phyloP scores from a whole-genome alignment of 441 rosid species.

The Raphanus hybrid region DNA sequence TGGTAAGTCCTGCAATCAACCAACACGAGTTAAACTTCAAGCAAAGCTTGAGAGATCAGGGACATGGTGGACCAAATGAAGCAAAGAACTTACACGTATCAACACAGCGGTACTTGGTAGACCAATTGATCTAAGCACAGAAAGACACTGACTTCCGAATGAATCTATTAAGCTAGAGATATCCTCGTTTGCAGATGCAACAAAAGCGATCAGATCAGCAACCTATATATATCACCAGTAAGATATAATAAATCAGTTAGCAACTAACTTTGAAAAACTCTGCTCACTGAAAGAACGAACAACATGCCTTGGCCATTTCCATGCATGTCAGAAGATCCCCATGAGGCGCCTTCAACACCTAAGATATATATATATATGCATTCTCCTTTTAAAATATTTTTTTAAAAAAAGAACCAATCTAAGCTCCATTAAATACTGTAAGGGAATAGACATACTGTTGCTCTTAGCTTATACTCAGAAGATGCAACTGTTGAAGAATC shows the following conservation, averaged over 20 bases:
- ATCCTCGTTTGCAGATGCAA: conserved; percentile 75
- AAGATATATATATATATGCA: neutral
- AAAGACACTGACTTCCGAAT: conserved; percentile 85
- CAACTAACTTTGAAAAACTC: conserved; percentile 9
- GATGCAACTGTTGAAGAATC: conserved; percentile 59
- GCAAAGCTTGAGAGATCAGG: conserved; percentile 11
- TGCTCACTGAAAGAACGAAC: conserved; percentile 4
- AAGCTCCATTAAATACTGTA: neutral
- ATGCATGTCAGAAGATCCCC: conserved; percentile 81
- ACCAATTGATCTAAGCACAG: conserved; percentile 86
- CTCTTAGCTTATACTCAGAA: conserved; percentile 71
- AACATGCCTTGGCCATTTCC: conserved; percentile 91
- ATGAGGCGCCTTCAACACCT: conserved; percentile 88
- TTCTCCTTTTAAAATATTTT: neutral
- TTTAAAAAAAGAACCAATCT: neutral
- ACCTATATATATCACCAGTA: conserved; percentile 55
- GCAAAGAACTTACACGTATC: conserved; percentile 71
- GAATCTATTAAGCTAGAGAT: conserved; percentile 62
- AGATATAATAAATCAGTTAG: neutral
- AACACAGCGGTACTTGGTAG: conserved; percentile 83
- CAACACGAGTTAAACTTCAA: conserved; percentile 26
- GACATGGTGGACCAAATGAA: conserved; percentile 3
- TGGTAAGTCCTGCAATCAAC: conserved; percentile 70
- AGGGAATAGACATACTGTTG: conserved; percentile 54
- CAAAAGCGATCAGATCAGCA: conserved; percentile 96